Percentiles rank a stretch among this genome's conserved stretches.
These are phyloP conservation scores for Penicillium sp. DNA, from an alignment of 2,329 filamentous ascomycete genomes.

Conservation along the genomic window DNA sequence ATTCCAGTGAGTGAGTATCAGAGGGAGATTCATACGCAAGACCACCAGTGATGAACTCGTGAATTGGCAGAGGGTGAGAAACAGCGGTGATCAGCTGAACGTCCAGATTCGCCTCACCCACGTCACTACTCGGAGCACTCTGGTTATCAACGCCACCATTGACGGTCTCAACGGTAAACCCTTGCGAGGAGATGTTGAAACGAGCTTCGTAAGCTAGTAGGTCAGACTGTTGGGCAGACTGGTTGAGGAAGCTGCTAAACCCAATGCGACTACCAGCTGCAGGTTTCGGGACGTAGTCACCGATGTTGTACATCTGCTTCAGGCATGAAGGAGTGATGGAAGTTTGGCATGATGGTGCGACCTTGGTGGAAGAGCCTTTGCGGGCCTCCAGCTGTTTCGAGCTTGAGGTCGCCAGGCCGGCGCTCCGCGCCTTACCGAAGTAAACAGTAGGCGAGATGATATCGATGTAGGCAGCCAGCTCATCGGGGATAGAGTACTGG, in stretches of 20 bases:
- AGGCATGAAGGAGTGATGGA: slow-evolving; percentile 52
- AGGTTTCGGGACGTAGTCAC: slow-evolving; percentile 48
- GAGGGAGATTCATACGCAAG: slow-evolving; percentile 34
- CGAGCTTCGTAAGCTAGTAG: slow-evolving; percentile 43
- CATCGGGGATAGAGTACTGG: slow-evolving; percentile 44
- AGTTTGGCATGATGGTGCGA: slow-evolving; percentile 30
- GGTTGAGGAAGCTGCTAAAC: slow-evolving; percentile 56
- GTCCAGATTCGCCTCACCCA: slow-evolving; percentile 62
- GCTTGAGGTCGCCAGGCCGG: background rate
- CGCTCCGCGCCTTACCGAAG: slow-evolving; percentile 44
- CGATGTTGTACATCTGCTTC: slow-evolving; percentile 53
- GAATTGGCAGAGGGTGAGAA: slow-evolving; percentile 56
- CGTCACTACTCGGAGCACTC: slow-evolving; percentile 39
- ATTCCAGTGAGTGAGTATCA: background rate
- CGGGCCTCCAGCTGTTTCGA: background rate
- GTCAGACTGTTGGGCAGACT: slow-evolving; percentile 53
- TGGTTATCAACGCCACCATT: slow-evolving; percentile 48
- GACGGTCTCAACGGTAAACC: slow-evolving; percentile 35
- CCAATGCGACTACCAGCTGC: slow-evolving; percentile 52
- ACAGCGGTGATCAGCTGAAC: slow-evolving; percentile 60
- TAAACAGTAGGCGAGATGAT: slow-evolving; percentile 56
- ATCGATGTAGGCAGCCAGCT: slow-evolving; percentile 44
- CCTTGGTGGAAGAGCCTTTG: slow-evolving; percentile 19
- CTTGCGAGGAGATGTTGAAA: slow-evolving; percentile 46
- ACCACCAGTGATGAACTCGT: slow-evolving; percentile 60